Evolutionary conservation across 2,329 filamentous ascomycete genomes (phyloP), one percentile per base, ranked within the genome.

Genomic region (Pyricularia sp.): DNA sequence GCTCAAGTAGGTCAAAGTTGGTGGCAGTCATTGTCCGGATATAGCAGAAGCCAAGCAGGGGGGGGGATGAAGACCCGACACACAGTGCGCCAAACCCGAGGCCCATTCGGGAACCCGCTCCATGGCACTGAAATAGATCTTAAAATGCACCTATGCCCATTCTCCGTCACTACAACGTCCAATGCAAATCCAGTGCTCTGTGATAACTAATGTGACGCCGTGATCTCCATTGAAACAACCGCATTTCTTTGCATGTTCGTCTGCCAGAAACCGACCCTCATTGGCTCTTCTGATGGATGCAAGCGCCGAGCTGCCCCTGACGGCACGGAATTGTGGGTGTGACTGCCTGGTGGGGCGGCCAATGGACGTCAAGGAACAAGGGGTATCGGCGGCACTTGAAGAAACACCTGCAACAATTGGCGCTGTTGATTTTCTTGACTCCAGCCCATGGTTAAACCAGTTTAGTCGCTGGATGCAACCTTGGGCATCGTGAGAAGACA

Each of bases 291-390:
- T 28, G 25, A 12, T 65, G 11, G 20, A 59, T 59, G 50, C 26
- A 67, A 67, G 66, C 66, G 66, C 66, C 30, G 66, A 67, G 66
- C 6, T 67, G 50, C 65, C 65, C 65, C 66, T 67, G 66, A 28
- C 50, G 55, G 12, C 50, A 67, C 17, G 65, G 65, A 25, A n/a
- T 28, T n/a, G 50, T 50, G 50, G 66, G 28, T 61, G 66, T 59
- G 66, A 61, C 66, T 23, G 28, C 20, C 20, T 59, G 42, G 55
- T 67, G 50, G 42, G 42, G 50, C 66, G 55, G 55, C 50, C 50
- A 67, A 61, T 67, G 14, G 26, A 55, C 17, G 26, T 26, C 17
- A 5, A 17, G 26, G 11, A 14, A 28, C 23, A 33, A 55, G 65
- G 33, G 65, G 65, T n/a, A 14, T n/a, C 31, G 65, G 36, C 36